These are phyloP conservation scores for Fusarium transvaalense DNA, from an alignment of 2,329 filamentous ascomycete species.

Conservation along the genomic window DNA sequence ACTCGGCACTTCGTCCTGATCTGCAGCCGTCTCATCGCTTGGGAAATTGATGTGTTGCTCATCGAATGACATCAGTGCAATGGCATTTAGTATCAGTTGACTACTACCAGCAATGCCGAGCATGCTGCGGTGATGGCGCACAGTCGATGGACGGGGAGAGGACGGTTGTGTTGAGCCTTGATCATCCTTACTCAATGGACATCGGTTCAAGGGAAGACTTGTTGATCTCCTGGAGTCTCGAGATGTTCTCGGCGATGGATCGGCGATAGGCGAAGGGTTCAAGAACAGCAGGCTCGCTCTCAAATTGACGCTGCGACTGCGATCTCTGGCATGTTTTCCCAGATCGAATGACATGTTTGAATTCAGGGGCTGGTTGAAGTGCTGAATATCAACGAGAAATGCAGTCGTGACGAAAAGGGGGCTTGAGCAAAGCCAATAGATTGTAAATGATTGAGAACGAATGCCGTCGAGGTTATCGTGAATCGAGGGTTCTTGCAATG, in stretches of 20 bases:
- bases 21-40: constrained; percentile 34
- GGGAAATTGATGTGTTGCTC: constrained; percentile 57
- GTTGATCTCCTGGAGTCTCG: constrained; percentile 52
- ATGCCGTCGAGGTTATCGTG: constrained; percentile 52
- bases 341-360: constrained; percentile 58
- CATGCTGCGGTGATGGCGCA: constrained; percentile 64
- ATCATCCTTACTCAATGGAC: constrained; percentile 25
- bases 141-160: constrained; percentile 28
- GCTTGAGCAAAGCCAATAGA: constrained; percentile 59
- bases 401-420: constrained; percentile 52
- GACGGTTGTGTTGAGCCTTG: constrained; percentile 5
- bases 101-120: constrained; percentile 60
- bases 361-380: constrained; percentile 45
- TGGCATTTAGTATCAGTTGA: constrained; percentile 59
- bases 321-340: constrained; percentile 59
- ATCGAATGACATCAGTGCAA: constrained; percentile 60
- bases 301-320: constrained; percentile 64
- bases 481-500: constrained; percentile 44
- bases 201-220: constrained; percentile 43
- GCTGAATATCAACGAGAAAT: constrained; percentile 44
- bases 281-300: constrained; percentile 51
- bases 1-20: constrained; percentile 1
- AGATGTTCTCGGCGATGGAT: constrained; percentile 28
- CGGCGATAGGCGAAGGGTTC: constrained; percentile 30
- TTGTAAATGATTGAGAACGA: constrained; percentile 58